These are phyloP conservation scores for Coriolopsis trogii DNA, from an alignment of 1,284 basidiomycete species.

Conservation along the genomic window DNA sequence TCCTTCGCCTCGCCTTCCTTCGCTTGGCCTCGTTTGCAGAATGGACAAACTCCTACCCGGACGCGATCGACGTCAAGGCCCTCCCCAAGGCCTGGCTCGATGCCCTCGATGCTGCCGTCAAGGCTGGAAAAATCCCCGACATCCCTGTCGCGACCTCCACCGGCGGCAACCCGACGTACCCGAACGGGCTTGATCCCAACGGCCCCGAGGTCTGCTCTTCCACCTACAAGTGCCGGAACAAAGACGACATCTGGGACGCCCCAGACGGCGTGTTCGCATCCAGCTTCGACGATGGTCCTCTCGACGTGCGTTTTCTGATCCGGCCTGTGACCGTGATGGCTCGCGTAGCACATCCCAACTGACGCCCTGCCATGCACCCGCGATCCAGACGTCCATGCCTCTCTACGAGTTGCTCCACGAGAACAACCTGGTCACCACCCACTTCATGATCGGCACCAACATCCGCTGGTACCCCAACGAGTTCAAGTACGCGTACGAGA, in stretches of 20 bases:
- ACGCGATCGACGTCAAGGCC: slow-evolving; percentile 33
- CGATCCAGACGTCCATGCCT: slow-evolving; percentile 34
- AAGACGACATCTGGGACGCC: slow-evolving; percentile 72
- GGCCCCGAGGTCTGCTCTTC: slow-evolving; percentile 63
- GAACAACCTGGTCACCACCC: slow-evolving; percentile 69
- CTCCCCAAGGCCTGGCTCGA: slow-evolving; percentile 69
- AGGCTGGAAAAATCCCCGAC: slow-evolving; percentile 74
- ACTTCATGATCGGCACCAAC: slow-evolving; percentile 83
- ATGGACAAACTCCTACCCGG: too few species aligned
- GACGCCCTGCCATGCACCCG: not conserved
- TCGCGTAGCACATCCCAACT: not conserved
- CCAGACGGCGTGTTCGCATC: slow-evolving; percentile 61
- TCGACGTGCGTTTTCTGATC: slow-evolving; percentile 51
- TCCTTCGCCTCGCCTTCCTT: not conserved
- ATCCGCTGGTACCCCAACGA: slow-evolving; percentile 58
- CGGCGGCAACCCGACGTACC: slow-evolving; percentile 57
- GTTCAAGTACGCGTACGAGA: slow-evolving; percentile 55
- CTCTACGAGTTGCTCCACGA: slow-evolving; percentile 61
- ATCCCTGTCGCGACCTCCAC: slow-evolving; percentile 53
- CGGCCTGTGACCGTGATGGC: too few species aligned
- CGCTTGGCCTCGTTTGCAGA: slow-evolving; percentile 40
- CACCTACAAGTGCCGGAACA: slow-evolving; percentile 62
- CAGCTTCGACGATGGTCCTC: slow-evolving; percentile 83
- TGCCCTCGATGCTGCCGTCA: slow-evolving; percentile 64
- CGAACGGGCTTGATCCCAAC: slow-evolving; percentile 53